phyloP scores from a whole-genome alignment of 352 stramenopile species.

The Phytopythium mirpurense region DNA sequence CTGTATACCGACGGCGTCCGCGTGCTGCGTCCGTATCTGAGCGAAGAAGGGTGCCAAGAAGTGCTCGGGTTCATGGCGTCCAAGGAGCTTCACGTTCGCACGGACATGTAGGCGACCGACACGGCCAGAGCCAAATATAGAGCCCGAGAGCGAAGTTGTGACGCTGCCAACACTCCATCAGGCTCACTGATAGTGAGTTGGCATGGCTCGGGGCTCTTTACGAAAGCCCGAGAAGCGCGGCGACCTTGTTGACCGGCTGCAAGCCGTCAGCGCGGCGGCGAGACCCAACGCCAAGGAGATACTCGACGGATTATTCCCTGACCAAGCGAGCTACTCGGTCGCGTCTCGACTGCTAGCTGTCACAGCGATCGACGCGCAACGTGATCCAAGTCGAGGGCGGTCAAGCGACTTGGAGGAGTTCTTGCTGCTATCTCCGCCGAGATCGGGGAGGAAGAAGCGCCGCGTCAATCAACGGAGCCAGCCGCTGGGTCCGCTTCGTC shows the following conservation, averaged over 20 bases:
- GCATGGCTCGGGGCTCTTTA: not conserved
- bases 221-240: not conserved
- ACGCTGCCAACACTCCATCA: not conserved
- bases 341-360: not conserved
- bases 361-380: not conserved
- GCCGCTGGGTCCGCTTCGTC: not conserved
- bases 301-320: not conserved
- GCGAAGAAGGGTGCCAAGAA: slow-evolving; percentile 48
- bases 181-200: too few species aligned
- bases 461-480: not conserved
- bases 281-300: not conserved
- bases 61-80: slow-evolving; percentile 59
- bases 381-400: not conserved
- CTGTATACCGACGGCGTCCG: slow-evolving; percentile 66
- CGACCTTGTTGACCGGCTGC: not conserved
- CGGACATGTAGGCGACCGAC: slow-evolving; percentile 16
- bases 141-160: not conserved
- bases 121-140: not conserved
- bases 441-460: not conserved
- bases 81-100: slow-evolving; percentile 69
- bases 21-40: slow-evolving; percentile 63
- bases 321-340: not conserved
- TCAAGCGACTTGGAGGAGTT: not conserved
- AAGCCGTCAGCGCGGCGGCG: not conserved
- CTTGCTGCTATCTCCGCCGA: not conserved